Percentiles rank a stretch among this genome's conserved stretches.
These are phyloP conservation scores for Ettlia oleoabundans DNA, from an alignment of 139 green algal species.

Conservation along the genomic window DNA sequence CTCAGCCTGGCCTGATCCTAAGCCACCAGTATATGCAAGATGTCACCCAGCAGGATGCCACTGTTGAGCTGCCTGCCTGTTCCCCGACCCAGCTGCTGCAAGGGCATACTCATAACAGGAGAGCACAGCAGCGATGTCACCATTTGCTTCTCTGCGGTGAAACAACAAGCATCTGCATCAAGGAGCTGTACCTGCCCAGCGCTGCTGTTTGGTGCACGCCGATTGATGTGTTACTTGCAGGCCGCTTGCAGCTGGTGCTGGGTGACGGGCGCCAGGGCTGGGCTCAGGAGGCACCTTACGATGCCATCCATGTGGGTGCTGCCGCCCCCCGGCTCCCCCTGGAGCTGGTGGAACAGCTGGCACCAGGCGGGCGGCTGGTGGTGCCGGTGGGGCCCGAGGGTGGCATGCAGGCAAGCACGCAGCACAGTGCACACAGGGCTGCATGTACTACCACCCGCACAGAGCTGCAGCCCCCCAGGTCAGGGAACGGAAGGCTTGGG, in stretches of 20 bases:
- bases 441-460: too few species aligned
- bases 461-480: too few species aligned
- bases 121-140: too few species aligned
- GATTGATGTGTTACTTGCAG: too few species aligned
- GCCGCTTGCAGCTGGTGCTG: conserved; percentile 29
- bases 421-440: background rate
- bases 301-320: conserved; percentile 95
- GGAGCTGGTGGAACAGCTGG: conserved; percentile 67
- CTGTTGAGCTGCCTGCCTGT: background rate
- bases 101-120: too few species aligned
- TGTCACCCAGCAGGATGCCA: too few species aligned
- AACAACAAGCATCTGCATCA: too few species aligned
- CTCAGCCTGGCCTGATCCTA: too few species aligned
- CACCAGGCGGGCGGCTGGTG: conserved; percentile 49
- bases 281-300: conserved; percentile 57
- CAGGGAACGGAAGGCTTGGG: too few species aligned
- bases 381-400: conserved; percentile 31
- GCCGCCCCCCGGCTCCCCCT: conserved; percentile 75
- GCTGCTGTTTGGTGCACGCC: background rate
- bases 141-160: too few species aligned
- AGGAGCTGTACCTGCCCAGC: too few species aligned
- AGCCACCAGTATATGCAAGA: too few species aligned
- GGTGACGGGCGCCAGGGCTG: conserved; percentile 57
- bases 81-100: background rate
- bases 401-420: conserved; percentile 7